A percentile compares a stretch with the other conserved stretches of the same genome.
Evolutionary conservation across 2,329 filamentous ascomycete species (phyloP).

Genomic region (Macrophomina pseudophaseolina): DNA sequence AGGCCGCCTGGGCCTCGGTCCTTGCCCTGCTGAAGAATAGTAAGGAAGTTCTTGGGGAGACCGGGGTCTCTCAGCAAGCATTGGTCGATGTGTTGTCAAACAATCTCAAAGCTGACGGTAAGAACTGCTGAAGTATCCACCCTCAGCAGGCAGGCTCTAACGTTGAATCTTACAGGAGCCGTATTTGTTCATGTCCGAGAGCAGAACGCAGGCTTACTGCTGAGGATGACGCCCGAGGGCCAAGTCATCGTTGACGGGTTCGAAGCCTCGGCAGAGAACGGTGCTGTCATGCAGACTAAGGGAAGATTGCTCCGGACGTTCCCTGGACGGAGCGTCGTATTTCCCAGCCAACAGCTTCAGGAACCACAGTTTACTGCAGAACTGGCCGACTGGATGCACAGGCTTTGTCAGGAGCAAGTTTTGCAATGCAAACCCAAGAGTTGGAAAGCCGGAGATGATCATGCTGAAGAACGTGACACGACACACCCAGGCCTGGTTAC

Average conservation of each 20-base stretch:
- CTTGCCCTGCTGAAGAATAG: neutral
- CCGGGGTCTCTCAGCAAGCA: neutral
- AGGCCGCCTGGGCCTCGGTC: neutral
- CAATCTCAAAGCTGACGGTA: neutral
- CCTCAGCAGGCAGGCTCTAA: neutral
- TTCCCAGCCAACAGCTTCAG: constrained; percentile 36
- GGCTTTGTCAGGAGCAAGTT: constrained; percentile 43
- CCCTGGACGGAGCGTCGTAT: constrained; percentile 47
- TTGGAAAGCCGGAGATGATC: constrained; percentile 45
- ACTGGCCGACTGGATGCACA: constrained; percentile 41
- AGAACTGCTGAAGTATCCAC: neutral
- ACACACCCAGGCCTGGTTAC: constrained; percentile 58
- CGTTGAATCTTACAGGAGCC: neutral
- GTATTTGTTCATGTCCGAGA: constrained; percentile 44
- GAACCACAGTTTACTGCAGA: constrained; percentile 31
- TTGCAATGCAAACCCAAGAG: neutral
- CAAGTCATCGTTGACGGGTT: constrained; percentile 50
- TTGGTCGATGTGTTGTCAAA: neutral
- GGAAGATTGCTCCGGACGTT: constrained; percentile 53
- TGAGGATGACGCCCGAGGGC: constrained; percentile 36
- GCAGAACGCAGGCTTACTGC: constrained; percentile 56
- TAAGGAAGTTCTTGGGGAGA: neutral
- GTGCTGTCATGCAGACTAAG: constrained; percentile 42
- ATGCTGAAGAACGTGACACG: constrained; percentile 56
- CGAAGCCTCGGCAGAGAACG: constrained; percentile 52